These are phyloP conservation scores for Tolypocladium tundrense DNA, from an alignment of 2,329 filamentous ascomycete genomes.

Conservation along the genomic window DNA sequence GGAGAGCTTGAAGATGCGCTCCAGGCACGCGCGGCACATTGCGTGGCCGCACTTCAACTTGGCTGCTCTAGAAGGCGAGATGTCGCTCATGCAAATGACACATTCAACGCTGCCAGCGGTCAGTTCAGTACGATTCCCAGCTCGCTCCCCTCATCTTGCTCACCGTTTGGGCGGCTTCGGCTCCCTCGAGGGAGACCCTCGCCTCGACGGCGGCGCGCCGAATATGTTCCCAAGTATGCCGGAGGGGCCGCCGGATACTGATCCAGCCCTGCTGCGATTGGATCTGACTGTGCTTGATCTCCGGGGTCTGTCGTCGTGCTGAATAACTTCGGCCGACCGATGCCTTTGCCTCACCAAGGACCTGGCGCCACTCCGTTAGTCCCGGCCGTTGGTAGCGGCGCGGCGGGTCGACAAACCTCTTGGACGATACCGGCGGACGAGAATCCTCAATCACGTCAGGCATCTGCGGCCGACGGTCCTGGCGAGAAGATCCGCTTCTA, in stretches of 20 bases:
- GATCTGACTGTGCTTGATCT: conserved; percentile 8
- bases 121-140: conserved; percentile 8
- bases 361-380: conserved; percentile 3
- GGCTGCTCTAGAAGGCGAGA: conserved; percentile 51
- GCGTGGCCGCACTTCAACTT: conserved; percentile 70
- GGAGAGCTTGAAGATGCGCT: conserved; percentile 63
- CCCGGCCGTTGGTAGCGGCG: too few species aligned
- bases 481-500: conserved; percentile 18
- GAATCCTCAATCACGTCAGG: conserved; percentile 21
- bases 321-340: conserved; percentile 9
- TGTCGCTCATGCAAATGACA: conserved; percentile 60
- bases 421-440: conserved; percentile 22
- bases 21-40: conserved; percentile 72
- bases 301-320: conserved; percentile 5
- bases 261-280: conserved; percentile 8
- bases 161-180: conserved; percentile 1
- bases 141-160: neutral
- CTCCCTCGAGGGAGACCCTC: conserved; percentile 12
- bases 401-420: conserved; percentile 12
- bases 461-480: conserved; percentile 13
- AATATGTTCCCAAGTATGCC: conserved; percentile 17
- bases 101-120: conserved; percentile 52
- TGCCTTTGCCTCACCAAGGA: conserved; percentile 5
- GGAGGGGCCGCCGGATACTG: conserved; percentile 7
- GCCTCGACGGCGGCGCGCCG: conserved; percentile 13